Evolutionary conservation across 2,329 filamentous ascomycete species (phyloP).

Genomic region (Mollisiaceae sp.): DNA sequence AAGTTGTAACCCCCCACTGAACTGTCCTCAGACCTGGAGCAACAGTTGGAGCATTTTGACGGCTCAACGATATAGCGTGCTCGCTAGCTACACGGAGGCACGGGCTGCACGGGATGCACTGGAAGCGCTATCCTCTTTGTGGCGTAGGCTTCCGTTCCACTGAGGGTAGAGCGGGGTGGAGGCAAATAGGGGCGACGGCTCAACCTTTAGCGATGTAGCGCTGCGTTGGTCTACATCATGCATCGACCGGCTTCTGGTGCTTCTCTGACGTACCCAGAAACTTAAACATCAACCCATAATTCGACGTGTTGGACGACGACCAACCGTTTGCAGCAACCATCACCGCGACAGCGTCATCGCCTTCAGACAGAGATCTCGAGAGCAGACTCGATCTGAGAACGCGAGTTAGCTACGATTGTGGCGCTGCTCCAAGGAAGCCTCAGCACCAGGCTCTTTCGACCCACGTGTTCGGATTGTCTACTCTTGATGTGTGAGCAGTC

Average conservation of each 20-base stretch:
- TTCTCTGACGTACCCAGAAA: constrained; percentile 1
- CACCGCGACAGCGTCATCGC: background rate
- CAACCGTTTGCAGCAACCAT: background rate
- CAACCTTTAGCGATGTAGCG: background rate
- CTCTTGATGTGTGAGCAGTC: background rate
- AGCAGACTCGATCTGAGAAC: background rate
- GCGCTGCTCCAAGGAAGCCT: background rate
- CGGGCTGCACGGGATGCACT: background rate
- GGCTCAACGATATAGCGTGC: background rate
- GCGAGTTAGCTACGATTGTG: background rate
- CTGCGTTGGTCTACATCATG: constrained; percentile 1
- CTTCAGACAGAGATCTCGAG: background rate
- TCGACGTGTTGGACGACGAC: background rate
- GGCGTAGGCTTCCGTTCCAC: background rate
- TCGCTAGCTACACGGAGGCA: background rate
- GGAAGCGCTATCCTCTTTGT: background rate
- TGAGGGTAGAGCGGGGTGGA: background rate
- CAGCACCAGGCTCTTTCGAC: background rate
- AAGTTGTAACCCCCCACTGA: too few relatives aligned
- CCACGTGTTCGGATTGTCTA: background rate
- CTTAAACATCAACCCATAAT: background rate
- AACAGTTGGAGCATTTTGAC: background rate
- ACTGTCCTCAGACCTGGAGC: background rate
- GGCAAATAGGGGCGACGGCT: background rate
- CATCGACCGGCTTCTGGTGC: constrained; percentile 1